Percentiles rank a stretch among this genome's conserved stretches.
Conservation (phyloP, 2,329 filamentous ascomycete species). For the Curvularia sp. region DNA sequence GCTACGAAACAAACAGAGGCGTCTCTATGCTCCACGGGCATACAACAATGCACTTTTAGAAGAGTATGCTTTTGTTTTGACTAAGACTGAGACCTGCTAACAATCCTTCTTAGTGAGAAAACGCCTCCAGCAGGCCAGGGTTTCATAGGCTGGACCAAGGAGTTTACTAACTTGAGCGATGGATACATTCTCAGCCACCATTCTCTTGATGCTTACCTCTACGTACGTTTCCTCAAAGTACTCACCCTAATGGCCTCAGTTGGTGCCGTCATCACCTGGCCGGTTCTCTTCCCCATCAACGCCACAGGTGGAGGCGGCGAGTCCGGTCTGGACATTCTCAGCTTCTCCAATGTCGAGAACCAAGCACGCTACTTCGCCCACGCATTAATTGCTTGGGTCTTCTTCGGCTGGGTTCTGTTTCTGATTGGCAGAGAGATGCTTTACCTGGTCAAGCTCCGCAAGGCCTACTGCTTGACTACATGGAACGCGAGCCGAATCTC, state of each 20-base stretch:
- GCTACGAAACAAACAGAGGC: constrained; percentile 52
- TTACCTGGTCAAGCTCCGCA: constrained; percentile 56
- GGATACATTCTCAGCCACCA: constrained; percentile 57
- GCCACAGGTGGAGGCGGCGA: constrained; percentile 49
- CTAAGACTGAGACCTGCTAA: constrained; percentile 21
- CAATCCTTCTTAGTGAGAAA: constrained; percentile 18
- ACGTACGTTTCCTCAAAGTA: constrained; percentile 57
- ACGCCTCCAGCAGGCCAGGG: constrained; percentile 56
- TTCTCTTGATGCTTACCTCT: constrained; percentile 59
- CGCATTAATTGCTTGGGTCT: constrained; percentile 53
- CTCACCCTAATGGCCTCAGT: constrained; percentile 54
- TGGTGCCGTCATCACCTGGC: constrained; percentile 56
- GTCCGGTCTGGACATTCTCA: constrained; percentile 48
- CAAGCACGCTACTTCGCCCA: constrained; percentile 53
- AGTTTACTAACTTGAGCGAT: constrained; percentile 54
- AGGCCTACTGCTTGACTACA: constrained; percentile 56
- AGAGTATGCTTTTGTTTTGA: constrained; percentile 13
- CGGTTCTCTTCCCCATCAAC: constrained; percentile 58
- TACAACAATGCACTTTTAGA: constrained; percentile 54
- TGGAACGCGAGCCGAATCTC: constrained; percentile 55
- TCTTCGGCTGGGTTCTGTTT: constrained; percentile 54
- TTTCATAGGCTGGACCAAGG: constrained; percentile 62
- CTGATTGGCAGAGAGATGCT: constrained; percentile 57
- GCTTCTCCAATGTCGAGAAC: constrained; percentile 32
- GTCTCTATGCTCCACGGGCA: constrained; percentile 56